phyloP scores from a whole-genome alignment of 176 grass and related monocot species.

The Carex kokanica region DNA sequence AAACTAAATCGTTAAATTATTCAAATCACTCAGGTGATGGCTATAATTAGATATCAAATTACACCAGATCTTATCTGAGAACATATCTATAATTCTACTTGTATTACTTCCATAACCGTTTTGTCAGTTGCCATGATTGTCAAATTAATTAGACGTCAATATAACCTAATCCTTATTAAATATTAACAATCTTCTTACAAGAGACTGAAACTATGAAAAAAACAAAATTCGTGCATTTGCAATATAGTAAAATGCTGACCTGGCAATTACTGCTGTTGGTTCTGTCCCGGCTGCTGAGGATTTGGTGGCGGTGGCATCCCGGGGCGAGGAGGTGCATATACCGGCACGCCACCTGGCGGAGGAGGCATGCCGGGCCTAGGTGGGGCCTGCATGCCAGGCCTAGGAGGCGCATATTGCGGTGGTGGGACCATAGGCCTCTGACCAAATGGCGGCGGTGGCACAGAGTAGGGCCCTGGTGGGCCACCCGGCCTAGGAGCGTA shows the following conservation, averaged over 20 bases:
- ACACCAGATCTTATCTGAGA: not conserved
- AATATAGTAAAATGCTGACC: conserved; percentile 25
- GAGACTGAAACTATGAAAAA: not conserved
- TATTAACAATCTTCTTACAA: not conserved
- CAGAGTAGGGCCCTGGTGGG: conserved; percentile 52
- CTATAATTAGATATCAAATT: not conserved
- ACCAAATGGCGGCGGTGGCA: conserved; percentile 63
- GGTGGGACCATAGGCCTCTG: conserved; percentile 60
- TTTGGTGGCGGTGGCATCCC: conserved; percentile 84
- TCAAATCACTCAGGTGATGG: not conserved
- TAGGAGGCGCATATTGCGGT: conserved; percentile 34
- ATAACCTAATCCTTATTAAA: not conserved
- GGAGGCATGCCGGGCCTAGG: conserved; percentile 78
- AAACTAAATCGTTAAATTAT: not conserved
- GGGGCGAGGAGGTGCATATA: conserved; percentile 63
- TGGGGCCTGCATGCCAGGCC: conserved; percentile 64
- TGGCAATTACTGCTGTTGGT: conserved; percentile 50
- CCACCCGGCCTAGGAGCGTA: conserved; percentile 58
- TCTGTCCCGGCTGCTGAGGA: conserved; percentile 57
- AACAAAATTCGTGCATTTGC: not conserved
- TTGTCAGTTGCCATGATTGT: not conserved
- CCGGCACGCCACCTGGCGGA: conserved; percentile 30
- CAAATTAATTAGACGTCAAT: not conserved
- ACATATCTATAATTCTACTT: not conserved
- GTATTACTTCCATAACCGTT: not conserved